Evolutionary conservation across 352 stramenopile species (phyloP), one percentile per base, ranked within the genome.

Genomic region (Phytophthora pluvialis): DNA sequence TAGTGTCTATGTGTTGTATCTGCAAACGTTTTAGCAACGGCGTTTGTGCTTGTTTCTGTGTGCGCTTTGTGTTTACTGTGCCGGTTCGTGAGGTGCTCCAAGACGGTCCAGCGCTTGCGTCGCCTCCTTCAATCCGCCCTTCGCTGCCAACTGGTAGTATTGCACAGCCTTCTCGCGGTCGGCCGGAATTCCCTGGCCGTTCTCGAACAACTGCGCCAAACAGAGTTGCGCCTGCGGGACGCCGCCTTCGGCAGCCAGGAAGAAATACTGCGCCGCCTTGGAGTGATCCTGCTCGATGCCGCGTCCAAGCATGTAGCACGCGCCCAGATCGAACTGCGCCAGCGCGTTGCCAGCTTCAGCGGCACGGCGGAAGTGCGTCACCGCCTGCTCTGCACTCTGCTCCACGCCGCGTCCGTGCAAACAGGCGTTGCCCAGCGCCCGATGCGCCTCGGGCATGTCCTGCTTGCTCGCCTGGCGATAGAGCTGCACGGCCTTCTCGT

Each of bases 301-400:
- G 36, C 83, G 81, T n/a, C 81, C 87, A 29, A 95, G 70, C 73
- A 91, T 81, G 52, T 83, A 92, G 62, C 85, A 94, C 31, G 83
- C 85, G n/a, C 83, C 87, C 1, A 95, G 45, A 60, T 93, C 83
- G 63, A 95, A 95, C 62, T 93, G 84, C 21, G 87, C 86, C 25
- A 66, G 52, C 8, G 78, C 68, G 35, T 88, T 70, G 15, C 87
- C 83, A 35, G 75, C 74, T 31, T 90, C 81, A 8, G 87, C 87
- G 9, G 87, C 87, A 3, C 66, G 71, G 12, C 74, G 78, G 48
- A 94, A 90, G 61, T 88, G 76, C n/a, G 52, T 48, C 6, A 78
- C 75, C 2, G 84, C 86, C 16, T 76, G 70, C 35, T 69, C 46
- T 0, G 63, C 63, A 57, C 83, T 64, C 13, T 67, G 33, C 1